Evolutionary conservation across 129 eudicot genomes (phyloP), one percentile per base, ranked within the genome.

Genomic region (Flaveria brownii): DNA sequence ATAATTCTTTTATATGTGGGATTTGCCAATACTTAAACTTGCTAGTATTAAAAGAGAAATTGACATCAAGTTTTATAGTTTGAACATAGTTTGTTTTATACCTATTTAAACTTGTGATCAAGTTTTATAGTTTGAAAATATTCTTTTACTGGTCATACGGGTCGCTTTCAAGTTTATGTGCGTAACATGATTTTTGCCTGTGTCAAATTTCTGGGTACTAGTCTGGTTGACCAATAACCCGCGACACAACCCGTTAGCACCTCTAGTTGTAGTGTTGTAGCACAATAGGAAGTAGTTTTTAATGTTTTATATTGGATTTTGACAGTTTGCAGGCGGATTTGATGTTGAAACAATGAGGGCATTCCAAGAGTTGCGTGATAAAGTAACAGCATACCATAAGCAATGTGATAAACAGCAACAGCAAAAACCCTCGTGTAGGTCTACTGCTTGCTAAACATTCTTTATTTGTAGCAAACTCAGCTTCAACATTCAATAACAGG

Each of bases 291-390:
- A 63, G 18, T 15, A 9, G 16, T 45, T 62, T 43, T 60, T 15
- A 20, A 12, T 62, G 41, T 52, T 18, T 30, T 66, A 26, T 15
- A 11, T 28, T 33, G 23, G 28, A 47, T 65, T 16, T 70, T 75
- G 68, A 23, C 83, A 93, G 98, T 93, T 93, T 87, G 98, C 98
- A 0, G 96, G 97, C 3, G 98, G 98, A n/a, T 93, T 93, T 75
- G 98, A 93, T 79, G 96, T 71, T 63, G 98, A 93, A 68, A 90
- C 98, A 42, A 93, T 93, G 98, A 84, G 85, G 77, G 97, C 95
- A 2, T 93, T 93, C 28, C 80, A 88, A 77, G 97, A 93, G 82
- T 86, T 93, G 79, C 88, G 97, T 71, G 98, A 90, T 57, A 90
- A 93, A 88, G 92, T 94, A 52, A 89, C 84, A 30, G 74, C 82